Percentiles rank a stretch among this genome's conserved stretches.
These are phyloP conservation scores for Globisporangium echinulatum DNA, from an alignment of 352 stramenopile species.

Conservation along the genomic window DNA sequence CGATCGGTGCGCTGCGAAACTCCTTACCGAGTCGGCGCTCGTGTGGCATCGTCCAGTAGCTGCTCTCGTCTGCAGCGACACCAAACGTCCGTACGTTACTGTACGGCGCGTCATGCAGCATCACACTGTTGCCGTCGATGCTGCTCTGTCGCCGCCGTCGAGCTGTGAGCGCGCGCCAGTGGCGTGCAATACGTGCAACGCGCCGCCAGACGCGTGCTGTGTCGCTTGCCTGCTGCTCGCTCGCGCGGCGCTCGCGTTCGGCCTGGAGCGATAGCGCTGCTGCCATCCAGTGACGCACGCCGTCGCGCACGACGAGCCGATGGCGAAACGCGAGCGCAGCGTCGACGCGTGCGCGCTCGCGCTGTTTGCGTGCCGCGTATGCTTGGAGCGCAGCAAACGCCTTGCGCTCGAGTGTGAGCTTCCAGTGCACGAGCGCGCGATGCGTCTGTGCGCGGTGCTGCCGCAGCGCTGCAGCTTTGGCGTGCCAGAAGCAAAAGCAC, in stretches of 20 bases:
- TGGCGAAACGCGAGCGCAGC: slow-evolving; percentile 17
- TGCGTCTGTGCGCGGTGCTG: slow-evolving; percentile 10
- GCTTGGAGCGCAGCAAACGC: slow-evolving; percentile 4
- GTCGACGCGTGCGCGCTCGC: slow-evolving; percentile 11
- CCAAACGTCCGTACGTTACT: too few relatives aligned
- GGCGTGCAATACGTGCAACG: slow-evolving; percentile 13
- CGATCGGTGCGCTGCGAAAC: background rate
- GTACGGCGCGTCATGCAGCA: too few relatives aligned
- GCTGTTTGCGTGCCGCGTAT: slow-evolving; percentile 5
- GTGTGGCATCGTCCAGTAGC: background rate
- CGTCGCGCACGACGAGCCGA: slow-evolving; percentile 11
- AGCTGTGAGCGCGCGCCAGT: slow-evolving; percentile 13
- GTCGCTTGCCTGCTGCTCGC: slow-evolving; percentile 6
- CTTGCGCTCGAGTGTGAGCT: slow-evolving; percentile 13
- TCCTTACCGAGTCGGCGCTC: background rate
- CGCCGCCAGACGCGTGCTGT: slow-evolving; percentile 12
- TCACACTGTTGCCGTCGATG: background rate
- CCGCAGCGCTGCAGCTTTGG: slow-evolving; percentile 2
- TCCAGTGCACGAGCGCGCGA: slow-evolving; percentile 14
- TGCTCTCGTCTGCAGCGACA: background rate
- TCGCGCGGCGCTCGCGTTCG: slow-evolving; percentile 8
- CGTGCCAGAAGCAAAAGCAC: slow-evolving; percentile 5
- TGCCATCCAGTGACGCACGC: slow-evolving; percentile 15
- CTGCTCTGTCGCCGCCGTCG: background rate
- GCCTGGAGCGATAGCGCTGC: slow-evolving; percentile 11